Evolutionary conservation across 108 stramenopile genomes (phyloP), one percentile per base, ranked within the genome.

Genomic region (Discostella stelligeroides): DNA sequence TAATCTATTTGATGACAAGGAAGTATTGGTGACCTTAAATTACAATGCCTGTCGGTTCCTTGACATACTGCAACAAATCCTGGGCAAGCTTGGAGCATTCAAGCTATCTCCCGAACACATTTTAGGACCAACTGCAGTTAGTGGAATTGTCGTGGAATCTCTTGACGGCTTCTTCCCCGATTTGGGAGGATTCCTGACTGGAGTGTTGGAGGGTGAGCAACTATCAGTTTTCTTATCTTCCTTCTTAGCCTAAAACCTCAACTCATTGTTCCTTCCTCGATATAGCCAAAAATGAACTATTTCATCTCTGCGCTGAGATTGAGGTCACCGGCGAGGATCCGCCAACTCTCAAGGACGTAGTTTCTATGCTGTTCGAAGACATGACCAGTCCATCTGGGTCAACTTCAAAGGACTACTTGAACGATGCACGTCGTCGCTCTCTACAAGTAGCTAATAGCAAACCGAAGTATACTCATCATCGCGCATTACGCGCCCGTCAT

Each of bases 281-380:
- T 9, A 1, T 40, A 70, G 72, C 72, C 40, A 73, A 73, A 30
- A 73, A 73, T 54, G 72, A 73, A 23, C 49, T 73, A 8, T 73
- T 73, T 34, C 63, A 64, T 34, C 63, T 73, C 43, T 73, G 72
- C 37, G 64, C 54, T 1, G 63, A 64, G 54, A 27, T 51, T 15
- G 57, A 38, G 7, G 55, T 53, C n/a, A 57, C 63, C 63, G 64
- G 72, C 15, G 51, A 29, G 18, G 49, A 27, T 20, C 50, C 60
- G 17, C 72, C 72, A 23, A 64, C 25, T 18, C 53, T 73, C 28
- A 54, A 73, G 20, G 64, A 64, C 54, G 64, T 73, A 11, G 17
- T 73, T 8, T 24, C 53, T 14, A 29, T 65, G 63, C 8, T 73
- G 0, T 40, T 66, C 23, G 72, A 73, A 66, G 64, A 73, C 20